Evolutionary conservation across 768 basidiomycete genomes (phyloP), one percentile per base, ranked within the genome.

Genomic region (Suillus hirtellus): DNA sequence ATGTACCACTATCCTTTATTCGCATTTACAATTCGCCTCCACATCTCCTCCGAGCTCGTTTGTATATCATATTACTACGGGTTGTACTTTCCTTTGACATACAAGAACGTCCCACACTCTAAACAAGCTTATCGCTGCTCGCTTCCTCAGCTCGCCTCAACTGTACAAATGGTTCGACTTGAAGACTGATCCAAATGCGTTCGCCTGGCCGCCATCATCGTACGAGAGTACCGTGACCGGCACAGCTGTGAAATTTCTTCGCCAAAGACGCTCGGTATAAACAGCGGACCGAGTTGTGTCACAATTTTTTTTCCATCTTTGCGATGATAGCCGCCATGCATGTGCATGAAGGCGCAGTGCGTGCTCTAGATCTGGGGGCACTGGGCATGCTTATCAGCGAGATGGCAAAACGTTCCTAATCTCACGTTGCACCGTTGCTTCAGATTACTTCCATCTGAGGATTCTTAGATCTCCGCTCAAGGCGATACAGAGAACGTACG

Each of bases 21-120:
- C 55, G 56, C 40, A 21, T 56, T 24, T 10, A 12, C 19, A 42
- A 58, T 42, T 58, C 56, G 56, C 40, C 19, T 58, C 56, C 40
- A 31, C 11, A 17, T 58, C 40, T 58, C 38, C 24, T 58, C 56
- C 56, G 56, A 58, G 15, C 24, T 58, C 24, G 17, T 58, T 31
- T 31, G 52, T 35, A 53, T 6, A 31, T 31, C n/a, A n/a, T n/a
- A 31, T 31, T 53, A 34, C 14, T 27, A 49, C 46, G 12, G 21
- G 6, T 7, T 24, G 46, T 21, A 2, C 37, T 24, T 54, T 37
- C 35, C 54, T 21, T 56, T 40, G 54, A 24, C 21, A 15, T 55
- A 27, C 14, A 37, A 14, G 11, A 37, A 54, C 54, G 12, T 54
- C 34, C 17, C 53, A 54, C 53, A 34, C 37, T 17, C 2, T 12